phyloP scores from a whole-genome alignment of 139 green algal genomes.

The Auxenochlorella protothecoides region DNA sequence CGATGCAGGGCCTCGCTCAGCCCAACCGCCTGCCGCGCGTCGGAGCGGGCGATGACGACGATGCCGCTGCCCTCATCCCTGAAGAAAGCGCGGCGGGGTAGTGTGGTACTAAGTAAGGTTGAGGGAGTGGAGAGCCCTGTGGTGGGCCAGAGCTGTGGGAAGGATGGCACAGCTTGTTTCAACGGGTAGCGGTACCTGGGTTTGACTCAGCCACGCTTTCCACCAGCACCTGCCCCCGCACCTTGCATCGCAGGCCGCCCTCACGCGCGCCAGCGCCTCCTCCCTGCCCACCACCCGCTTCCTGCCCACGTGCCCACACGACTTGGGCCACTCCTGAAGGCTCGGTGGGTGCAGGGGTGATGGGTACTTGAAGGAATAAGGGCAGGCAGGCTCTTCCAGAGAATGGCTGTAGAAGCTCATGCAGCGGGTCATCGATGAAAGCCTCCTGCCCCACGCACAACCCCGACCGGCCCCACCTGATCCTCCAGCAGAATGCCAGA shows the following conservation, averaged over 20 bases:
- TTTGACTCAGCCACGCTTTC: no score
- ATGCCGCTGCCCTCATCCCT: slow-evolving; percentile 80
- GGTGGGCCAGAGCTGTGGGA: no score
- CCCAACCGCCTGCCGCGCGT: slow-evolving; percentile 56
- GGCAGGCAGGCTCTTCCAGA: no score
- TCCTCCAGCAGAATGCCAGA: slow-evolving; percentile 94
- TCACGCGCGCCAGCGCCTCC: slow-evolving; percentile 74
- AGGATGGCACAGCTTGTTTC: no score
- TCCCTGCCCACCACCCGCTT: slow-evolving; percentile 70
- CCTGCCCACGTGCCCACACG: slow-evolving; percentile 81
- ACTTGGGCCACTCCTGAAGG: slow-evolving; percentile 59
- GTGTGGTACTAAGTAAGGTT: no score
- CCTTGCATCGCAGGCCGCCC: slow-evolving; percentile 64
- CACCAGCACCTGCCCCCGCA: slow-evolving; percentile 4
- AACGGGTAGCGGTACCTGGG: no score
- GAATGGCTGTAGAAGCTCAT: no score
- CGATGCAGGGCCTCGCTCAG: slow-evolving; percentile 71
- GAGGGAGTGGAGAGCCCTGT: no score
- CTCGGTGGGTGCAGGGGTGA: no score
- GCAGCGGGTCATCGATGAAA: no score
- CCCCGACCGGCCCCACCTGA: slow-evolving; percentile 34
- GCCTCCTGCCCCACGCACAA: slow-evolving; percentile 3
- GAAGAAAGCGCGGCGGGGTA: not conserved
- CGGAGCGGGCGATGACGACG: slow-evolving; percentile 77
- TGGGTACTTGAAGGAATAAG: no score